A percentile compares a stretch with the other conserved stretches of the same genome.
Conservation (phyloP, 805 yeast genomes). For the Sugiyamaella mastotermitis region DNA sequence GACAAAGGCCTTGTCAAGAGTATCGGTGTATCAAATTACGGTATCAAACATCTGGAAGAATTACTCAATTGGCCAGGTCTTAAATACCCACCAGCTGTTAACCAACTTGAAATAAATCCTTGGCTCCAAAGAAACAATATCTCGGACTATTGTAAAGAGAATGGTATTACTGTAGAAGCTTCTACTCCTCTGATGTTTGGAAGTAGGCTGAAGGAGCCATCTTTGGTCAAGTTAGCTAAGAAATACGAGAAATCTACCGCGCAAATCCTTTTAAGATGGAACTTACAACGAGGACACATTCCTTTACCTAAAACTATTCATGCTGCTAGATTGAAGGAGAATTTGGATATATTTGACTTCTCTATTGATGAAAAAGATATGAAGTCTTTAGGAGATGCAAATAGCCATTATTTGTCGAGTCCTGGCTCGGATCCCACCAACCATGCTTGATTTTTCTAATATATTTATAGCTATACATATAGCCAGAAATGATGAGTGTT, state of each 20-base stretch:
- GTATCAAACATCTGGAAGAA: slow-evolving; percentile 50
- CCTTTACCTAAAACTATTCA: slow-evolving; percentile 63
- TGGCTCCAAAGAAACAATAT: slow-evolving; percentile 67
- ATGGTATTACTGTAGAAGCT: slow-evolving; percentile 56
- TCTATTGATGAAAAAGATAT: slow-evolving; percentile 41
- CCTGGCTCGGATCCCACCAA: slow-evolving; percentile 13
- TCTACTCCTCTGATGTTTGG: slow-evolving; percentile 68
- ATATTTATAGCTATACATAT: background rate
- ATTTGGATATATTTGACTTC: slow-evolving; percentile 48
- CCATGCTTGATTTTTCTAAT: slow-evolving; percentile 3
- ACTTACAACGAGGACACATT: slow-evolving; percentile 61
- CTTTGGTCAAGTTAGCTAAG: slow-evolving; percentile 43
- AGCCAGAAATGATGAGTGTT: background rate
- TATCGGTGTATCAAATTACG: slow-evolving; percentile 63
- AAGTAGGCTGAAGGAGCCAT: slow-evolving; percentile 47
- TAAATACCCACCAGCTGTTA: slow-evolving; percentile 56
- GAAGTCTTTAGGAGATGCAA: slow-evolving; percentile 29
- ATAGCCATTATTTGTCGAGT: slow-evolving; percentile 11
- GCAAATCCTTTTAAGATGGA: slow-evolving; percentile 70
- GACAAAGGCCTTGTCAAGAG: slow-evolving; percentile 44
- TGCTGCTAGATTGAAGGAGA: slow-evolving; percentile 42
- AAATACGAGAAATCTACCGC: slow-evolving; percentile 46
- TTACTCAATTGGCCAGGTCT: slow-evolving; percentile 41
- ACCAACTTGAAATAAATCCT: slow-evolving; percentile 82
- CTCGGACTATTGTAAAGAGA: slow-evolving; percentile 45